A percentile compares a stretch with the other conserved stretches of the same genome.
phyloP scores from a whole-genome alignment of 805 yeast genomes.

The Starmerella cellae region DNA sequence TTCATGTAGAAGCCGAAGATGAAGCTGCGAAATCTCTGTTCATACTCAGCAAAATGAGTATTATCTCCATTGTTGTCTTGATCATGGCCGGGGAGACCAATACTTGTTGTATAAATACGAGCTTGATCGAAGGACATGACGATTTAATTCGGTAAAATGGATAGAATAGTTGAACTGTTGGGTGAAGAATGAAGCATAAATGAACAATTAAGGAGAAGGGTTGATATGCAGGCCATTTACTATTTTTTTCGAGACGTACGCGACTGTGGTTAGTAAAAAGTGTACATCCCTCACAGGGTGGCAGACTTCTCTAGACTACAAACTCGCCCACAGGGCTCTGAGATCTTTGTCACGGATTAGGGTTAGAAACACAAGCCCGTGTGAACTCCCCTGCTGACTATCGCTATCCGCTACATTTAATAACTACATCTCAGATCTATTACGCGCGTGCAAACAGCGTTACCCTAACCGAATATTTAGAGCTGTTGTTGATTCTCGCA shows the following conservation, averaged over 20 bases:
- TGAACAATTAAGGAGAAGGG: slow-evolving; percentile 12
- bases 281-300: no score
- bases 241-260: no score
- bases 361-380: no score
- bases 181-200: no score
- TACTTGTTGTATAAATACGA: slow-evolving; percentile 45
- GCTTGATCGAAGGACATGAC: slow-evolving; percentile 31
- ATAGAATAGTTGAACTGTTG: background rate
- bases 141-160: background rate
- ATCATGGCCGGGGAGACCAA: slow-evolving; percentile 65
- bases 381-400: no score
- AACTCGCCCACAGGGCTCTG: no score
- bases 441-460: background rate
- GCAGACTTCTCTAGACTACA: no score
- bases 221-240: background rate
- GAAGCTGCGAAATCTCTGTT: slow-evolving; percentile 50
- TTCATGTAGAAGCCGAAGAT: slow-evolving; percentile 75
- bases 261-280: no score
- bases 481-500: background rate
- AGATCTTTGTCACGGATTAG: no score
- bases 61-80: slow-evolving; percentile 30
- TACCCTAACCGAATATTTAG: background rate
- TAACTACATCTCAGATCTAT: no score
- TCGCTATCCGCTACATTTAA: no score
- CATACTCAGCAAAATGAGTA: slow-evolving; percentile 23